Conservation (phyloP, 352 stramenopile genomes). For the Phytophthora citricola region DNA sequence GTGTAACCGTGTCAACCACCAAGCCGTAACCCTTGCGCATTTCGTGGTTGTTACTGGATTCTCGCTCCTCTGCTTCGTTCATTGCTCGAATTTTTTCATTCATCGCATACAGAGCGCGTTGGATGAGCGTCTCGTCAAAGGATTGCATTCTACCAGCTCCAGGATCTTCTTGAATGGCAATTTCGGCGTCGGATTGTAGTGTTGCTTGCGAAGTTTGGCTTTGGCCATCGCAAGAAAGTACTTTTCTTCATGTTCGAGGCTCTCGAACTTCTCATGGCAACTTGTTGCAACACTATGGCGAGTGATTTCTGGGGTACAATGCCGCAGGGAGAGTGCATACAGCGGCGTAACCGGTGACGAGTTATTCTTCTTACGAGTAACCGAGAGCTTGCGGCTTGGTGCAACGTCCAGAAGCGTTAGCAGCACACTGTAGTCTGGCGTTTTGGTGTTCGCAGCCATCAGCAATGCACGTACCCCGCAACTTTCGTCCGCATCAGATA, state of each 20-base stretch:
- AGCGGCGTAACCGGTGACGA: conserved; percentile 47
- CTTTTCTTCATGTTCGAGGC: conserved; percentile 56
- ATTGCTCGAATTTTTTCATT: conserved; percentile 64
- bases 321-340: conserved; percentile 53
- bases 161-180: conserved; percentile 66
- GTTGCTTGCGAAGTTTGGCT: conserved; percentile 51
- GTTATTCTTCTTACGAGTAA: conserved; percentile 1
- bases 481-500: conserved; percentile 40
- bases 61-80: conserved; percentile 26
- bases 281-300: conserved; percentile 28
- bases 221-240: conserved; percentile 71
- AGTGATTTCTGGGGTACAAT: conserved; percentile 36
- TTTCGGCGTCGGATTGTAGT: conserved; percentile 55
- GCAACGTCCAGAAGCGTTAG: conserved; percentile 46
- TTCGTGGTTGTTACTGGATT: conserved; percentile 15
- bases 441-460: conserved; percentile 43
- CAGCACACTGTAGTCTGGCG: conserved; percentile 43
- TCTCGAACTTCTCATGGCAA: conserved; percentile 56
- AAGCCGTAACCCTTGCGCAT: conserved; percentile 18
- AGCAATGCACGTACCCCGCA: conserved; percentile 51
- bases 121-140: conserved; percentile 64
- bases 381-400: conserved; percentile 31
- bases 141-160: conserved; percentile 61
- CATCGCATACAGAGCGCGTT: conserved; percentile 61
- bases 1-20: conserved; percentile 53